Base-by-base conservation (phyloP, 2,329 filamentous ascomycete genomes). In the Didymosphaeria variabile region DNA sequence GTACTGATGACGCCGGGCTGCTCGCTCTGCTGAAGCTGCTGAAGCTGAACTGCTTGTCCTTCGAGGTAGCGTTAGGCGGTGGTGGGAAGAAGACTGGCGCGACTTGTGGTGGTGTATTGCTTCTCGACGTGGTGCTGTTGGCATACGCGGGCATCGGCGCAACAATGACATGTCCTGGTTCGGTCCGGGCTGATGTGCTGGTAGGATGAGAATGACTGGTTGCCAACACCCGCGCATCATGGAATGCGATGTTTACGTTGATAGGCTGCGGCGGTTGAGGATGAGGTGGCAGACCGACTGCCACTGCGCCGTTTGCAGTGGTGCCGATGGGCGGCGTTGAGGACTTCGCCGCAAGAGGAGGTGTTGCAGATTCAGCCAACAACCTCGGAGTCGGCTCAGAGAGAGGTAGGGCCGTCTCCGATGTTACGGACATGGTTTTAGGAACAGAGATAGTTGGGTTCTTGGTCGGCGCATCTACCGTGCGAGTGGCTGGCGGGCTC, bases 71-170 rank as follows among this genome's bases (percentile, higher is more conserved):
- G 2, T 63, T 71, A 21, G 75, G 75, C 21, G 75, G 75, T 40
- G 75, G 75, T 17, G 72, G 72, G 58, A 77, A 77, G 6, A 70
- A 77, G 4, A 72, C 62, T 4, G 73, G 74, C 26, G 70, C 58
- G 31, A 65, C 56, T 19, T 45, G 26, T 2, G 53, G 42, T 17
- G 53, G 40, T 42, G 44, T 62, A 45, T 69, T 68, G 51, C 58
- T 57, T 13, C 63, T 61, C n/a, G 66, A 58, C 8, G 42, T 32
- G 36, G 60, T 51, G 38, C 65, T 55, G 17, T n/a, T 47, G 9
- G 42, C 42, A 5, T 50, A 52, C 7, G 62, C 56, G n/a, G 65
- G 65, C 26, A 62, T 53, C 13, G 58, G 50, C 31, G 65, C 65
- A n/a, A 58, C 36, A 8, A 59, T 58, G 36, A 45, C 56, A 31